Evolutionary conservation across 108 stramenopile species (phyloP).

Genomic region (Skeletonema potamos): DNA sequence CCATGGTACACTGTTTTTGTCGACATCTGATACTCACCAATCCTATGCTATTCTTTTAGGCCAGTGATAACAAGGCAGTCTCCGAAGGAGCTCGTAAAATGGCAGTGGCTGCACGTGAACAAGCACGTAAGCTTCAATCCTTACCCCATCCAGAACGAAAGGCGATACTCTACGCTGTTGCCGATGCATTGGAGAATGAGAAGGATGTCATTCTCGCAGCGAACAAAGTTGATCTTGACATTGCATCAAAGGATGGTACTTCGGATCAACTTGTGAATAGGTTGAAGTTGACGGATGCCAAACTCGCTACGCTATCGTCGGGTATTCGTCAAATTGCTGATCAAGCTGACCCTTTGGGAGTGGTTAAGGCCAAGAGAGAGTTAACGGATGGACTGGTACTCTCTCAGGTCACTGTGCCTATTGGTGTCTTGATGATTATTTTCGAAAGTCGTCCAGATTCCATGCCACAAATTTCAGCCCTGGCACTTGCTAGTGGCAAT

Average conservation of each 20-base stretch:
- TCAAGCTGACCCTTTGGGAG: slow-evolving; percentile 76
- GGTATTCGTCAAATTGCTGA: slow-evolving; percentile 86
- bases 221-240: slow-evolving; percentile 84
- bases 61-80: slow-evolving; percentile 19
- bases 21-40: neutral
- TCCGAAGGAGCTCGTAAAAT: slow-evolving; percentile 63
- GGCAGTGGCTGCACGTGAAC: slow-evolving; percentile 68
- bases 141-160: slow-evolving; percentile 70
- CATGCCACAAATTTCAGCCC: slow-evolving; percentile 96
- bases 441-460: slow-evolving; percentile 98
- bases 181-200: slow-evolving; percentile 64
- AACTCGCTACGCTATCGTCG: slow-evolving; percentile 82
- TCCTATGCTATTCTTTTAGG: neutral
- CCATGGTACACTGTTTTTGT: no score
- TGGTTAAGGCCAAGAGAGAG: slow-evolving; percentile 82
- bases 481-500: slow-evolving; percentile 95
- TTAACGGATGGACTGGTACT: slow-evolving; percentile 90
- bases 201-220: slow-evolving; percentile 79
- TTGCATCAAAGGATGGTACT: slow-evolving; percentile 73
- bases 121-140: slow-evolving; percentile 81
- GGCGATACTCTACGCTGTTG: slow-evolving; percentile 83
- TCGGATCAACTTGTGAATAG: slow-evolving; percentile 71
- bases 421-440: slow-evolving; percentile 98
- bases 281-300: slow-evolving; percentile 87
- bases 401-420: slow-evolving; percentile 89